Base-by-base conservation (phyloP, 495 filamentous ascomycete species). In the Peziza echinospora region DNA sequence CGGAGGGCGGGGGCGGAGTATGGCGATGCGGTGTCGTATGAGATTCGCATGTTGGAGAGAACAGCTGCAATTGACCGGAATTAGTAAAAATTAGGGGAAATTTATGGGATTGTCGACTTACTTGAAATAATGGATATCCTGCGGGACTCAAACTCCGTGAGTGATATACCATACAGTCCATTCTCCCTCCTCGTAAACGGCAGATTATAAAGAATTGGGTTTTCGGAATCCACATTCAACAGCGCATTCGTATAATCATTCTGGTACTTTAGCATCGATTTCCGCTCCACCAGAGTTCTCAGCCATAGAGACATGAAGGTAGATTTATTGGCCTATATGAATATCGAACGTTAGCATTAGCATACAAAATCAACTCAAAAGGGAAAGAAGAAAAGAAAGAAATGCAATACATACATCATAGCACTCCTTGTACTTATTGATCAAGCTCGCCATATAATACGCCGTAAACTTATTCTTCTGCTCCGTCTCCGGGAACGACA, bases 231-330 rank as follows among this genome's bases (percentile, higher is more conserved):
- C 11, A 54, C 55, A 47, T 77, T 77, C 30, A 80, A 48, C 19
- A 82, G 46, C 2, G 68, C 65, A 26, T 63, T 60, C 0, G 75
- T 77, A 3, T 80, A 63, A n/a, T 62, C 62, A 56, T 80, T 68
- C 54, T 83, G 78, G 49, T 71, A 80, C 49, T 79, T 78, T 30
- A 83, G 64, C 60, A 72, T 63, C 11, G 76, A 73, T 41, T 74
- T 67, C 22, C 78, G 64, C 49, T 82, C 79, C 4, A 76, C 72
- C 19, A 84, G 56, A n/a, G 65, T 71, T 22, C 65, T 62, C 37
- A 80, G 52, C 72, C 76, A 80, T 43, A 67, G 65, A n/a, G 58
- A 61, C 22, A 77, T 54, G 24, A 77, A 66, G 16, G 67, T 62
- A 2, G 57, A 45, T 49, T 63, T 66, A 50, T 75, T 67, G n/a